Percentiles rank a stretch among this genome's conserved stretches.
These are phyloP conservation scores for Bjerkandera adusta DNA, from an alignment of 1,284 basidiomycete genomes.

Conservation along the genomic window DNA sequence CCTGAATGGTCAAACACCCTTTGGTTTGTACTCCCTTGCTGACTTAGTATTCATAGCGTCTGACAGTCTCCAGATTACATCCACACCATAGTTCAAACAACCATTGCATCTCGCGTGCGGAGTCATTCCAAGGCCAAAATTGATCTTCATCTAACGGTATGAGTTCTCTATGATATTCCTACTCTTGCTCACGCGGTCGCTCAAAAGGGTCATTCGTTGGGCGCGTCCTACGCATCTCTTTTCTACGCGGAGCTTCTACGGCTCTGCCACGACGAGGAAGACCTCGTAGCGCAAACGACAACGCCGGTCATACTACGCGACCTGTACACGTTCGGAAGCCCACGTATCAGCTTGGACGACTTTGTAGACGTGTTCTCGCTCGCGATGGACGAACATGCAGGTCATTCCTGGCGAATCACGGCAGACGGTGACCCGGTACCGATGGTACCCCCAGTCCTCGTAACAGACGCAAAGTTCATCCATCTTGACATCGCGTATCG, in stretches of 20 bases:
- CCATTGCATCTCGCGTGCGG: too few relatives aligned
- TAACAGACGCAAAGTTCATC: slow-evolving; percentile 16
- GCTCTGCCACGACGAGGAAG: slow-evolving; percentile 2
- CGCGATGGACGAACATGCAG: slow-evolving; percentile 4
- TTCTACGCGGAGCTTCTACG: slow-evolving; percentile 16
- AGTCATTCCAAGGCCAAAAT: too few relatives aligned
- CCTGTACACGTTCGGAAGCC: slow-evolving; percentile 15
- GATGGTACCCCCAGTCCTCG: slow-evolving; percentile 14
- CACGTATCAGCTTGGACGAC: slow-evolving; percentile 13
- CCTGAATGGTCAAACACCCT: slow-evolving; percentile 11
- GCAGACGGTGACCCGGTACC: slow-evolving; percentile 10
- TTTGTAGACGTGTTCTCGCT: slow-evolving; percentile 13
- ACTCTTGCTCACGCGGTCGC: too few relatives aligned
- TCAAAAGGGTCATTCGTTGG: slow-evolving; percentile 15
- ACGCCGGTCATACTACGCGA: slow-evolving; percentile 6
- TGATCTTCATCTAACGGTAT: too few relatives aligned
- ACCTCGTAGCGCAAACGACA: too few relatives aligned
- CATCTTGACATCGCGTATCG: slow-evolving; percentile 13
- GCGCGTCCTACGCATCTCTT: slow-evolving; percentile 14
- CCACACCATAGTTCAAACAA: too few relatives aligned
- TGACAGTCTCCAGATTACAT: slow-evolving; percentile 11
- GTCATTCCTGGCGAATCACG: slow-evolving; percentile 9
- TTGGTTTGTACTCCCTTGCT: slow-evolving; percentile 5
- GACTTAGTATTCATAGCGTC: neutral
- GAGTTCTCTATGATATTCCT: too few relatives aligned